A percentile compares a stretch with the other conserved stretches of the same genome.
These are phyloP conservation scores for Aspergillus cavernicola DNA, from an alignment of 495 filamentous ascomycete genomes.

Conservation along the genomic window DNA sequence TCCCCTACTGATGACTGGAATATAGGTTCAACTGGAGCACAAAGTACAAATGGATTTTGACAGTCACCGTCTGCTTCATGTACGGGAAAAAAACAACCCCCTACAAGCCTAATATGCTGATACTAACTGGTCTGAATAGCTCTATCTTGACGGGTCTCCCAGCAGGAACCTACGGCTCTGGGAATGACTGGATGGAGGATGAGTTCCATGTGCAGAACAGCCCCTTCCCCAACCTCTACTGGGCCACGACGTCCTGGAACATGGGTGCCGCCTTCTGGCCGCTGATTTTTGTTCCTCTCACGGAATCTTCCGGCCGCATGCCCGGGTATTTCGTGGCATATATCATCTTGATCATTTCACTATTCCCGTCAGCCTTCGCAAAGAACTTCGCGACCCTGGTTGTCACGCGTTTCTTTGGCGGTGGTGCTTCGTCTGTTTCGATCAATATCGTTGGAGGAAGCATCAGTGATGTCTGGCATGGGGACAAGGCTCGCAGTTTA, in stretches of 20 bases:
- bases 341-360: slow-evolving; percentile 41
- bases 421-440: slow-evolving; percentile 43
- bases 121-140: slow-evolving; percentile 10
- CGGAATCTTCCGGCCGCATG: slow-evolving; percentile 49
- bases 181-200: slow-evolving; percentile 35
- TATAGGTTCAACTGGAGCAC: slow-evolving; percentile 19
- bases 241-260: slow-evolving; percentile 50
- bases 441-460: slow-evolving; percentile 47
- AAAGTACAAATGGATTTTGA: slow-evolving; percentile 37
- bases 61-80: slow-evolving; percentile 42
- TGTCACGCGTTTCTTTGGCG: slow-evolving; percentile 47
- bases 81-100: too few species aligned
- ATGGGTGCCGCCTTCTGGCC: slow-evolving; percentile 52
- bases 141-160: slow-evolving; percentile 43
- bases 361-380: slow-evolving; percentile 49
- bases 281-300: slow-evolving; percentile 48
- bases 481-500: slow-evolving; percentile 35
- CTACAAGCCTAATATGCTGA: neutral
- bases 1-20: neutral
- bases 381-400: slow-evolving; percentile 51
- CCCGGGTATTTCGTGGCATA: slow-evolving; percentile 49
- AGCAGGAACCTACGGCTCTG: slow-evolving; percentile 39
- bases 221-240: slow-evolving; percentile 43
- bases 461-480: slow-evolving; percentile 43
- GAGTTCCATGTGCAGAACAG: slow-evolving; percentile 40